Base-by-base conservation (phyloP, 495 filamentous ascomycete genomes). In the Pseudomonodictys pantanalensis region DNA sequence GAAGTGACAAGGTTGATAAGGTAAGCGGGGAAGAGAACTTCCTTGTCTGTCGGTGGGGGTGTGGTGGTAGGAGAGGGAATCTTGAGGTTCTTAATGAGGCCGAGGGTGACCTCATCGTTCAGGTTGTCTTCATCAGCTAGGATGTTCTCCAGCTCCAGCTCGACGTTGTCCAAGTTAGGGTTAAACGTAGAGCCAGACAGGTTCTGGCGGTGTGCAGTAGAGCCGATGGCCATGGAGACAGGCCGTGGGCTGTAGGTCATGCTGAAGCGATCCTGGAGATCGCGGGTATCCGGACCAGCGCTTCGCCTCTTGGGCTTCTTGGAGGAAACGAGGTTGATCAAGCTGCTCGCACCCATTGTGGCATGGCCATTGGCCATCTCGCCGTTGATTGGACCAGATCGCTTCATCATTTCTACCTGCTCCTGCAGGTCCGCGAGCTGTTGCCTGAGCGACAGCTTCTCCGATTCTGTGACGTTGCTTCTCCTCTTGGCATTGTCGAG, bases 1-100 rank as follows among this genome's bases (percentile, higher is more conserved):
- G 91, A 96, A 12, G 93, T 99, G 44, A 99, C 93, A 28, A 99
- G 83, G 73, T 99, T 99, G 76, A 99, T 99, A 58, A 99, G 83
- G 69, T 97, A 99, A 1, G 93, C 91, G 20, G 93, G 95, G 82
- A 97, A 99, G 49, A 99, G 78, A 29, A 99, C 92, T 71, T 99
- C 93, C 78, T 99, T 99, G 76, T 97, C 95, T 24, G 89, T 91
- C 8, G 92, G 91, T 23, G 90, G 86, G 7, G 93, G 92, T 52
- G 81, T 90, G 10, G 86, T 85, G 58, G 84, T 85, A 6, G 92
- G 91, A 5, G 86, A 80, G 12, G 93, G 93, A 57, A 97, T 96
- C 79, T 95, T 96, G 26, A 99, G 81, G 67, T 97, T 97, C 69
- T 86, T 85, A 69, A 99, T 97, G 56, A 99, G 79, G 42, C 95